Evolutionary conservation across 73 alveolate genomes (phyloP), one percentile per base, ranked within the genome.

Genomic region (Breviolum minutum): DNA sequence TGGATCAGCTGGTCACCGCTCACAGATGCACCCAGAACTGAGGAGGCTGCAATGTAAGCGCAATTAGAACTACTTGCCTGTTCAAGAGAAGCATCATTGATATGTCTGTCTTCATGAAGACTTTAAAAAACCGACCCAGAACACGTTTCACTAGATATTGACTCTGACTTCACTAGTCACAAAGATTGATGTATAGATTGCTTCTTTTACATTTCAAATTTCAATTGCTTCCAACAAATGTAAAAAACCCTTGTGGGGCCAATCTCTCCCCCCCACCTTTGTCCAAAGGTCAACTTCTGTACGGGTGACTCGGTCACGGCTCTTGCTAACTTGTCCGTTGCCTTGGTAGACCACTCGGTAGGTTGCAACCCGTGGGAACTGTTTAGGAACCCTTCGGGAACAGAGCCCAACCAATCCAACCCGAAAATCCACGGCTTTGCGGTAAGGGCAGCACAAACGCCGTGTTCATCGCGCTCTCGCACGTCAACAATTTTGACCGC

Each of bases 401-500:
- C 64, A 27, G 19, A 30, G 40, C 24, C 17, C 64, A 79, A 79
- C n/a, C 27, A 27, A 0, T 14, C 32, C 87, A 32, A 40, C 54
- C 54, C 54, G 7, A 19, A 32, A 24, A 73, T 7, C 40, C 48
- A 73, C n/a, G n/a, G n/a, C n/a, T n/a, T n/a, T n/a, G n/a, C n/a
- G 80, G 81, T 66, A 61, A 76, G 98, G 61, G 48, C 48, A 27
- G 62, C 77, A 74, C 98, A 92, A 61, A 81, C 90, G n/a, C 98
- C 98, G 79, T 92, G 98, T 74, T 92, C 98, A 76, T 92, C 98
- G 74, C 98, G 98, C 79, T 92, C 98, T 30, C 98, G 98, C 86
- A 92, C 98, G 30, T 92, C 98, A 80, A 92, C 98, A 27, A 92
- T 92, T 81, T 92, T 92, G 66, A 92, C 98, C n/a, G 98, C 98